Conservation (phyloP, 139 green algal genomes). For the Zygnema circumcarinatum region DNA sequence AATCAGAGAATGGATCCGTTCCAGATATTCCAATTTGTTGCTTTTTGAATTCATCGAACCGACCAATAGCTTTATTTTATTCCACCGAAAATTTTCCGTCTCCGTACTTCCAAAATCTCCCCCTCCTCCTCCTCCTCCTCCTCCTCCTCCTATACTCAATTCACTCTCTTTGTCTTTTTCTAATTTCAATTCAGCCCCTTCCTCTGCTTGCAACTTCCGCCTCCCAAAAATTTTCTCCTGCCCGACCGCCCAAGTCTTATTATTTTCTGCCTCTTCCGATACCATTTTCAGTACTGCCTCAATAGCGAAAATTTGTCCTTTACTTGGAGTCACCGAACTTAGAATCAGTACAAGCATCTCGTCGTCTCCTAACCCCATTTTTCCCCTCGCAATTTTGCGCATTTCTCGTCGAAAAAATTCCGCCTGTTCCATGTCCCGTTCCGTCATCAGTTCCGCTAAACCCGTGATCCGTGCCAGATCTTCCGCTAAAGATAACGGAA, state of each 20-base stretch:
- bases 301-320: conserved; percentile 35
- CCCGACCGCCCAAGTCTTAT: neutral
- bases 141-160: neutral
- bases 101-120: neutral
- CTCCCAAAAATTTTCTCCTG: neutral
- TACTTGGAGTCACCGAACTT: conserved; percentile 38
- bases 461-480: conserved; percentile 16
- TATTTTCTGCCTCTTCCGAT: neutral
- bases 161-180: neutral
- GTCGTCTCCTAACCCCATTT: neutral
- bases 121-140: neutral
- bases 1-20: neutral
- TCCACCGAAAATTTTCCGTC: neutral
- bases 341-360: conserved; percentile 39
- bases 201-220: neutral
- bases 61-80: conserved; percentile 31
- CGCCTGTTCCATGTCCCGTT: neutral
- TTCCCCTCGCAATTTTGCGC: conserved; percentile 3
- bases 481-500: conserved; percentile 29
- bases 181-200: neutral
- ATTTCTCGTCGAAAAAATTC: neutral
- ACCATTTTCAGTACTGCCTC: conserved; percentile 20
- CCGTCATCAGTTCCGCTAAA: neutral
- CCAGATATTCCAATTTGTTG: conserved; percentile 51
- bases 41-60: conserved; percentile 48